Conservation (phyloP, 139 green algal species). For the Diplosphaera chodatii region DNA sequence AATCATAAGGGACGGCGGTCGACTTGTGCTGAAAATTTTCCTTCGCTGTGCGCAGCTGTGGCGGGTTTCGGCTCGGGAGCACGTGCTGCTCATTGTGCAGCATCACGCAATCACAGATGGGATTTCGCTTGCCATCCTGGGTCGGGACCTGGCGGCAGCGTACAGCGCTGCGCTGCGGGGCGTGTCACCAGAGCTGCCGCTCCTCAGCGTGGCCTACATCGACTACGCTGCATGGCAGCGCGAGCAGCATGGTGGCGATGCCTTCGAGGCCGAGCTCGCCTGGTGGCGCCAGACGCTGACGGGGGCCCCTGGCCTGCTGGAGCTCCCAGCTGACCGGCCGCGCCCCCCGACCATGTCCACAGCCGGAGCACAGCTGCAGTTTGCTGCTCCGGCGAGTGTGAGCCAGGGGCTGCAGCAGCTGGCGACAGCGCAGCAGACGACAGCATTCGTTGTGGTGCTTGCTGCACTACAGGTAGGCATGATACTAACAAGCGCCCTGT, state of each 20-base stretch:
- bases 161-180: neutral
- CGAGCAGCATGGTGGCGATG: neutral
- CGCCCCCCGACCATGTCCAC: neutral
- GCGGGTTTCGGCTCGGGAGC: neutral
- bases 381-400: neutral
- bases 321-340: neutral
- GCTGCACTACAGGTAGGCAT: neutral
- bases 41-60: neutral
- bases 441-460: neutral
- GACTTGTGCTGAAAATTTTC: too few relatives aligned
- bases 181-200: neutral
- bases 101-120: slow-evolving; percentile 8
- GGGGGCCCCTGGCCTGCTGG: neutral
- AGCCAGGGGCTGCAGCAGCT: neutral
- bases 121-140: neutral
- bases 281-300: neutral
- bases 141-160: neutral
- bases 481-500: neutral
- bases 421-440: neutral
- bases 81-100: slow-evolving; percentile 2
- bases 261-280: neutral
- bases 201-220: neutral
- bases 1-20: too few relatives aligned
- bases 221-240: slow-evolving; percentile 8
- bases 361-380: neutral